Evolutionary conservation across 805 yeast genomes (phyloP), one percentile per base, ranked within the genome.

Genomic region (Nakazawaea wickerhamii): DNA sequence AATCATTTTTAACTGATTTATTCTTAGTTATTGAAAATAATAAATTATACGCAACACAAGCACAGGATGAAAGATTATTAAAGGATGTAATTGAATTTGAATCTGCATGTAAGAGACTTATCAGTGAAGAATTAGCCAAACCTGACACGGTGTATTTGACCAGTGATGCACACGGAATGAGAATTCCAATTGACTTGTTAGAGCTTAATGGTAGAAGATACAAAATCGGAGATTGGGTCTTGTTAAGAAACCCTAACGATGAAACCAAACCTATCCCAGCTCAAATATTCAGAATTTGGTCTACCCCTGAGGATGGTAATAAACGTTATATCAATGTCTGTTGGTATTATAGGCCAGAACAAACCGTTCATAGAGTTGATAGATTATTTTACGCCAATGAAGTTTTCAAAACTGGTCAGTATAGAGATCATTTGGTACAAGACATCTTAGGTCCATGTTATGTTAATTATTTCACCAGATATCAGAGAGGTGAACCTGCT

Each of bases 321-420:
- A 80, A 81, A 54, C 76, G 82, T 47, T 90, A 90, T 79, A 75
- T 90, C 57, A 91, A 93, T 59, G 95, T 87, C 30, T 93, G 98
- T 68, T 93, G 98, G 99, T 93, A 91, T 63, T 84, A 87, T 56
- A 79, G 98, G 52, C 96, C 99, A 1, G 98, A 93, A 60, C 97
- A 95, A 71, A 93, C 99, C 0, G 95, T 93, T 35, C 99, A 93
- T 62, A 76, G 95, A 53, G 83, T 73, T 34, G 98, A 93, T 63
- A 72, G 96, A 55, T 65, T 89, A 43, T 93, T 93, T 60, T 87
- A 85, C 64, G 88, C 83, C 52, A 89, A 93, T 59, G 99, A 93
- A 65, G 98, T 93, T 27, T 88, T 91, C 62, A 93, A 93, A 63
- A 84, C 96, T 1, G 96, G 96, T 37, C 97, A 91, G 67, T 93